Evolutionary conservation across 176 grass and related monocot genomes (phyloP).

Genomic region (Oryza officinalis): DNA sequence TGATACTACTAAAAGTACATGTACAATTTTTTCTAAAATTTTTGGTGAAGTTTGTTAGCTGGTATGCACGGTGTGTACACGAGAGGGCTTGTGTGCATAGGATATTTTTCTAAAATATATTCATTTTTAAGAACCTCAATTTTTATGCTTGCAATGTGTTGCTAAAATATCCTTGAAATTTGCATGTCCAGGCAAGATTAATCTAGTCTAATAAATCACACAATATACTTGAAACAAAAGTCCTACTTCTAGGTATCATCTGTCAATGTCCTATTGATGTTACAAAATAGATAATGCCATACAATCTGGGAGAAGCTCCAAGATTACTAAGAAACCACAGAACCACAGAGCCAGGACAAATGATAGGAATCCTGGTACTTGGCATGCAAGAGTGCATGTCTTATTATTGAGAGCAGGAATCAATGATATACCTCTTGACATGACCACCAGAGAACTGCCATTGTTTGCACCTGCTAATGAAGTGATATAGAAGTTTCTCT

Average conservation of each 20-base stretch:
- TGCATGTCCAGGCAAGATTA: neutral
- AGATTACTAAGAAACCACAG: slow-evolving; percentile 12
- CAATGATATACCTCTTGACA: slow-evolving; percentile 77
- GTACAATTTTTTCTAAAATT: too few species aligned
- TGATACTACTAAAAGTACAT: too few species aligned
- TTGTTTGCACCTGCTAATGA: slow-evolving; percentile 76
- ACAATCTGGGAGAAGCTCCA: neutral
- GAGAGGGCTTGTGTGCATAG: too few species aligned
- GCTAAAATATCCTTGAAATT: neutral
- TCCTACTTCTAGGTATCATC: neutral
- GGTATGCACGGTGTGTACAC: too few species aligned
- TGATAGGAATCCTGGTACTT: neutral
- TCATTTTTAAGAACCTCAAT: neutral
- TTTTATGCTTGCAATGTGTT: neutral
- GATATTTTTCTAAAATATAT: neutral
- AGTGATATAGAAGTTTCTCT: slow-evolving; percentile 90
- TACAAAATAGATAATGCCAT: neutral
- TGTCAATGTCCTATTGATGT: neutral
- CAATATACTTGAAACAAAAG: neutral
- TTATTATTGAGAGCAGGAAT: slow-evolving; percentile 22
- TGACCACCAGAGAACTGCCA: slow-evolving; percentile 86
- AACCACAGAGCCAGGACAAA: neutral
- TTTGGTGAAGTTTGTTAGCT: too few species aligned
- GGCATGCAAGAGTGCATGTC: neutral
- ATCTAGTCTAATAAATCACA: neutral